These are phyloP conservation scores for Quercus agrifolia DNA, from an alignment of 306 rosid species.

Conservation along the genomic window DNA sequence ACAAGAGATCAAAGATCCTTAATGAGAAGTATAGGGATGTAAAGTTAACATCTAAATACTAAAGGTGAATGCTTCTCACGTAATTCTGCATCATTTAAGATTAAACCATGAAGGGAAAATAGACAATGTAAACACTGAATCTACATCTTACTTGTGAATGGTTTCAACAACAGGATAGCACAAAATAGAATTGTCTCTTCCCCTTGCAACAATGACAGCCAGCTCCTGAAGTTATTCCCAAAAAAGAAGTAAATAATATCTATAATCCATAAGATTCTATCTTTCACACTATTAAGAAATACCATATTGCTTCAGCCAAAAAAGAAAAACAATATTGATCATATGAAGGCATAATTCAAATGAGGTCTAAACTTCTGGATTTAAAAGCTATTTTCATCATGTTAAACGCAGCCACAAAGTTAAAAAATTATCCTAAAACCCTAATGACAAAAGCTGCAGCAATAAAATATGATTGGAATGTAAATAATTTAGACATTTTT, in stretches of 20 bases:
- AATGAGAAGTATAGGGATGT: slow-evolving; percentile 17
- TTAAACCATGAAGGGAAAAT: background rate
- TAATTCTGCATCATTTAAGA: background rate
- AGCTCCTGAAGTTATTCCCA: slow-evolving; percentile 57
- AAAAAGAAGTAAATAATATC: slow-evolving; percentile 2
- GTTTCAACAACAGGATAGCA: slow-evolving; percentile 95
- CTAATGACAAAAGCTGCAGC: background rate
- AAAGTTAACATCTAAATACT: background rate
- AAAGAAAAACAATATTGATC: background rate
- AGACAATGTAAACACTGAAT: background rate
- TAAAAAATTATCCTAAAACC: background rate
- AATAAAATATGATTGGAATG: background rate
- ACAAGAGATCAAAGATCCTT: slow-evolving; percentile 27
- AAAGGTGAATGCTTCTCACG: background rate
- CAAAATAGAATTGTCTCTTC: slow-evolving; percentile 68
- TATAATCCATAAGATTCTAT: slow-evolving; percentile 1
- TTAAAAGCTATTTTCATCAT: background rate
- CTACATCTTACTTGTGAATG: slow-evolving; percentile 73
- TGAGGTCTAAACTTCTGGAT: background rate
- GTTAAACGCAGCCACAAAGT: background rate
- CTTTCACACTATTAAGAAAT: background rate
- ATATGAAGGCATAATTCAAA: background rate
- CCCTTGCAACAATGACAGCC: slow-evolving; percentile 84
- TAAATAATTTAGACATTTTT: background rate
- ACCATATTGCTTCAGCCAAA: background rate